A percentile compares a stretch with the other conserved stretches of the same genome.
These are phyloP conservation scores for Akanthomyces uredinophilus DNA, from an alignment of 2,329 filamentous ascomycete genomes.

Conservation along the genomic window DNA sequence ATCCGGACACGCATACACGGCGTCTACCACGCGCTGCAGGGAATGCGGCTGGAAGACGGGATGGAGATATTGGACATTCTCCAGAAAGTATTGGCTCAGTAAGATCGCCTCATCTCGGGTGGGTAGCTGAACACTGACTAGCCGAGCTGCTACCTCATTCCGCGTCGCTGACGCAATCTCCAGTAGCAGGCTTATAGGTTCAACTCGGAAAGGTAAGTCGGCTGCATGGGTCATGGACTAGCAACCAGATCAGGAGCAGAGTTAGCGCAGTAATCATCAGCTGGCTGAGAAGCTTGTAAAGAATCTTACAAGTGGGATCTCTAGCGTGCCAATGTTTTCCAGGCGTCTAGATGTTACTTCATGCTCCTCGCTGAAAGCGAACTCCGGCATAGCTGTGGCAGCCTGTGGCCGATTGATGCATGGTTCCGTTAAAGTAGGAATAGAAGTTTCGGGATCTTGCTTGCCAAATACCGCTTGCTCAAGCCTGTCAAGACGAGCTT, in stretches of 20 bases:
- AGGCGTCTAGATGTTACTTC: not conserved
- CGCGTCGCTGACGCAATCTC: not conserved
- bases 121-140: not conserved
- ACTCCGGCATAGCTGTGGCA: not conserved
- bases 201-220: not conserved
- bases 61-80: not conserved
- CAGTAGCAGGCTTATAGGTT: conserved; percentile 1
- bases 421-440: not conserved
- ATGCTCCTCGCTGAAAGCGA: not conserved
- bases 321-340: not conserved
- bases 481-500: not conserved
- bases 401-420: not conserved
- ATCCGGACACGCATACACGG: not conserved
- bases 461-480: not conserved
- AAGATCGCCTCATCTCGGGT: not conserved
- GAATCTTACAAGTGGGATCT: not conserved
- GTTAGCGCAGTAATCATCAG: not conserved
- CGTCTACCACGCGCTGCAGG: not conserved
- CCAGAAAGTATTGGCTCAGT: not conserved
- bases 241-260: not conserved
- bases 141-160: not conserved
- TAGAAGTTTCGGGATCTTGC: not conserved
- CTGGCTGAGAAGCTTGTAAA: not conserved
- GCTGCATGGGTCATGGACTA: not conserved
- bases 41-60: not conserved